phyloP scores from a whole-genome alignment of 2,329 filamentous ascomycete species.

The Clarireedia monteithiana region DNA sequence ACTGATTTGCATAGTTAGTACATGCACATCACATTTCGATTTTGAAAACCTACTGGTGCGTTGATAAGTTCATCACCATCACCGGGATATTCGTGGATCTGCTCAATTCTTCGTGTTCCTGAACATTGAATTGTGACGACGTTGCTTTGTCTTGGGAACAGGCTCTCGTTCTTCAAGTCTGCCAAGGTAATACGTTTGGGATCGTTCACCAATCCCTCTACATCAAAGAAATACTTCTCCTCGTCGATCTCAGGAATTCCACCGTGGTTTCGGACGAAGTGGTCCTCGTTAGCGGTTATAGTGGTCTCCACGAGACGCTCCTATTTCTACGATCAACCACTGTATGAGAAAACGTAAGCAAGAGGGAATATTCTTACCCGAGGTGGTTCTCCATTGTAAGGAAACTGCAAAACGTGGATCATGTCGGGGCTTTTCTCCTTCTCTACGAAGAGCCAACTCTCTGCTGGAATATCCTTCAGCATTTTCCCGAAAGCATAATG shows the following conservation, averaged over 20 bases:
- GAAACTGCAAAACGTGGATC: constrained; percentile 55
- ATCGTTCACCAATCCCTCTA: constrained; percentile 18
- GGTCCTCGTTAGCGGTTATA: constrained; percentile 53
- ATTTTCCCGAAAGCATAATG: constrained; percentile 45
- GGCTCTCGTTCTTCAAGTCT: constrained; percentile 16
- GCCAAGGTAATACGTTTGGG: constrained; percentile 16
- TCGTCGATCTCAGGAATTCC: constrained; percentile 59
- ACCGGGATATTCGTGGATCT: constrained; percentile 57
- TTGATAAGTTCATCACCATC: constrained; percentile 55
- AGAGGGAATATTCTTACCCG: constrained; percentile 22
- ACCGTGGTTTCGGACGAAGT: constrained; percentile 66
- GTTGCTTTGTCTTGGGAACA: constrained; percentile 31
- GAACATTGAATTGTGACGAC: constrained; percentile 59
- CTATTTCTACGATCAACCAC: not conserved
- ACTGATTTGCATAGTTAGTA: constrained; percentile 30
- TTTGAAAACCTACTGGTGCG: constrained; percentile 24
- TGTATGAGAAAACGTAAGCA: not conserved
- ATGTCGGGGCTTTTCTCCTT: constrained; percentile 52
- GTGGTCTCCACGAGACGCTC: constrained; percentile 42
- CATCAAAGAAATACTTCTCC: constrained; percentile 18
- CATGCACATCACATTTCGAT: no score
- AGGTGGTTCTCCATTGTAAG: constrained; percentile 56
- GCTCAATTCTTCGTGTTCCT: constrained; percentile 61
- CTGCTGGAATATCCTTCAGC: constrained; percentile 42
- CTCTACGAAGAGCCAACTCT: constrained; percentile 48